Evolutionary conservation across 148 eudicot species (phyloP).

Genomic region (Vaccinium vitisidaea): DNA sequence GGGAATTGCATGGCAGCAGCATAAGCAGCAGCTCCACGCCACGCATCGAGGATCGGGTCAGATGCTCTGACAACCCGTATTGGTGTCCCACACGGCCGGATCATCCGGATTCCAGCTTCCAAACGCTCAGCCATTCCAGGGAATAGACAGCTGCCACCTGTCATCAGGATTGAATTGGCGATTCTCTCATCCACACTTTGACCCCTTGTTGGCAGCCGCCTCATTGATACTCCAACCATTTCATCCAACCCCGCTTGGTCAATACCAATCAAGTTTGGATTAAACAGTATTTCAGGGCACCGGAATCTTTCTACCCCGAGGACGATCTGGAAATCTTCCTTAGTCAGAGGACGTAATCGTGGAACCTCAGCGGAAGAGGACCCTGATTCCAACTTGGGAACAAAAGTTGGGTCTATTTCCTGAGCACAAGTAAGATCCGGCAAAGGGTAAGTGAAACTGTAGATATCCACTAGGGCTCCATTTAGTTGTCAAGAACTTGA

Average conservation of each 20-base stretch:
- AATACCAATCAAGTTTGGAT: slow-evolving; percentile 78
- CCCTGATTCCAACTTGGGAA: slow-evolving; percentile 54
- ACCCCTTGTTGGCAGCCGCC: slow-evolving; percentile 53
- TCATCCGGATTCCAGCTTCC: slow-evolving; percentile 83
- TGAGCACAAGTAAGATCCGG: slow-evolving; percentile 23
- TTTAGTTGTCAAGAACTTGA: neutral
- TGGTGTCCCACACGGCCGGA: slow-evolving; percentile 81
- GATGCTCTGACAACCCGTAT: slow-evolving; percentile 57
- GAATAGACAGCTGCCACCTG: slow-evolving; percentile 76
- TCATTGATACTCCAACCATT: slow-evolving; percentile 72
- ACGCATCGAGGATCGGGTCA: slow-evolving; percentile 80
- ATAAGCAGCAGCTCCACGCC: slow-evolving; percentile 91
- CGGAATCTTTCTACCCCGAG: slow-evolving; percentile 94
- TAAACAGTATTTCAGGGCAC: slow-evolving; percentile 85
- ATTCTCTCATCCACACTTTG: slow-evolving; percentile 55
- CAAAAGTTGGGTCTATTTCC: slow-evolving; percentile 92
- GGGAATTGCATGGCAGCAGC: slow-evolving; percentile 62
- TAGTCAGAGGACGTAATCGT: slow-evolving; percentile 68
- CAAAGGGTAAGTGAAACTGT: neutral
- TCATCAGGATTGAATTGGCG: slow-evolving; percentile 75
- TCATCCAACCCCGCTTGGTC: slow-evolving; percentile 95
- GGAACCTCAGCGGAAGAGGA: slow-evolving; percentile 52
- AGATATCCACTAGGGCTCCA: neutral
- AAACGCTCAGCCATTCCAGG: slow-evolving; percentile 85
- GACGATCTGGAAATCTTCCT: slow-evolving; percentile 85